These are phyloP conservation scores for Trichoderma brevicompactum DNA, from an alignment of 2,329 filamentous ascomycete species.

Conservation along the genomic window DNA sequence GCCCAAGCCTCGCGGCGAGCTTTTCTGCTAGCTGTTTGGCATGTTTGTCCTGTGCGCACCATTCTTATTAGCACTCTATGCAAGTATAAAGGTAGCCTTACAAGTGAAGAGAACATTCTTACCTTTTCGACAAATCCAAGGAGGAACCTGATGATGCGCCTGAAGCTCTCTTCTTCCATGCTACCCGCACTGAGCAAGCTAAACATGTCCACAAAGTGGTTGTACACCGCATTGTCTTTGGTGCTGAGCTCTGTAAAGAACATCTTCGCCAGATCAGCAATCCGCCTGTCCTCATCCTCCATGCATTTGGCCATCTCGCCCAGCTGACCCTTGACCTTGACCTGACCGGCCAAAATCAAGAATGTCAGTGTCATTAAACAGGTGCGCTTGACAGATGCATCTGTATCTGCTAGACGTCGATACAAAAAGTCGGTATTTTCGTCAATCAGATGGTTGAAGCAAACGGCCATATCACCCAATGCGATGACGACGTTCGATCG, in stretches of 20 bases:
- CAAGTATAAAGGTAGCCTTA: not conserved
- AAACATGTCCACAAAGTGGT: conserved; percentile 99
- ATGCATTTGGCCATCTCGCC: conserved; percentile 99
- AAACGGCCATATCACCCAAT: conserved; percentile 97
- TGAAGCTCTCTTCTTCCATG: conserved; percentile 84
- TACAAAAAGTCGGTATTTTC: conserved; percentile 99
- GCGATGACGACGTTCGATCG: conserved; percentile 96
- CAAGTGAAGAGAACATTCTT: conserved; percentile 37
- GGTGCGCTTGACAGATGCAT: conserved; percentile 90
- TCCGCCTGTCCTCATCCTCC: conserved; percentile 92
- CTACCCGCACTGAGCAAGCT: conserved; percentile 84
- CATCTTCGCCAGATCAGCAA: conserved; percentile 92
- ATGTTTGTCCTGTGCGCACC: conserved; percentile 80
- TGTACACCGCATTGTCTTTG: conserved; percentile 98
- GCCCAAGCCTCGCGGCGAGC: conserved; percentile 78
- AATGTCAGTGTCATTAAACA: conserved; percentile 99
- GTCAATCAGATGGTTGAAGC: conserved; percentile 98
- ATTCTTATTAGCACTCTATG: not conserved
- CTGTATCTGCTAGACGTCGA: conserved; percentile 84
- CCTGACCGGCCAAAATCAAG: conserved; percentile 92
- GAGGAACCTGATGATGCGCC: conserved; percentile 86
- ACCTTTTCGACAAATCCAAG: conserved; percentile 98
- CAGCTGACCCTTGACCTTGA: conserved; percentile 98
- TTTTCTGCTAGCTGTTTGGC: conserved; percentile 93
- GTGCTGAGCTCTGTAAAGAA: conserved; percentile 98